Evolutionary conservation across 2,329 filamentous ascomycete genomes (phyloP).

Genomic region (Lasiodiplodia sp.): DNA sequence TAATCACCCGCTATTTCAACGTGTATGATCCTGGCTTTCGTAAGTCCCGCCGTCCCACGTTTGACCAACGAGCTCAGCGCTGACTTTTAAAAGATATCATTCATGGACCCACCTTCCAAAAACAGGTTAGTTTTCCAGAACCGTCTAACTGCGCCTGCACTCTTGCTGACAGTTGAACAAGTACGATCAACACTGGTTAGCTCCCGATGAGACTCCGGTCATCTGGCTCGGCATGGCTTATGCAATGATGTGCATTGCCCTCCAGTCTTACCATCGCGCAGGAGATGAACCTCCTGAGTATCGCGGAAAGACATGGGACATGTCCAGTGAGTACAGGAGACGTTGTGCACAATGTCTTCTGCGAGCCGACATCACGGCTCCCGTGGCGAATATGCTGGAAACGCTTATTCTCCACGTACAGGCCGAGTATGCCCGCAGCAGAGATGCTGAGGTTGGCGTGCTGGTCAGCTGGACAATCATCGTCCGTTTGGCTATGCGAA

Average conservation of each 20-base stretch:
- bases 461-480: conserved; percentile 68
- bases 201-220: conserved; percentile 73
- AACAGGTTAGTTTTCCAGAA: conserved; percentile 33
- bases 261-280: conserved; percentile 80
- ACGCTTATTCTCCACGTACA: conserved; percentile 78
- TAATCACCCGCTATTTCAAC: conserved; percentile 91
- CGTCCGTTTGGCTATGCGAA: conserved; percentile 69
- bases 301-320: conserved; percentile 65
- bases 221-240: conserved; percentile 83
- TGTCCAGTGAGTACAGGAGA: conserved; percentile 66
- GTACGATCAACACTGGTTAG: conserved; percentile 73
- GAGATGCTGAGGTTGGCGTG: conserved; percentile 75
- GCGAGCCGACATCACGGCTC: conserved; percentile 78
- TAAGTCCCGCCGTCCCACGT: neutral
- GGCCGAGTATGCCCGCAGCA: conserved; percentile 75
- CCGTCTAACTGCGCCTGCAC: neutral
- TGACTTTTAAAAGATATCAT: conserved; percentile 64
- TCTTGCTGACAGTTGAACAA: conserved; percentile 37
- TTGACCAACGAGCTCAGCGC: too few relatives aligned
- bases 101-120: neutral
- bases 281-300: conserved; percentile 82
- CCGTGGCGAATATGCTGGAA: conserved; percentile 77
- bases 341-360: conserved; percentile 81
- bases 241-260: conserved; percentile 76
- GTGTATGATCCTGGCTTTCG: conserved; percentile 71